Evolutionary conservation across 345 rosid species (phyloP), one percentile per base, ranked within the genome.

Genomic region (Salix viminalis): DNA sequence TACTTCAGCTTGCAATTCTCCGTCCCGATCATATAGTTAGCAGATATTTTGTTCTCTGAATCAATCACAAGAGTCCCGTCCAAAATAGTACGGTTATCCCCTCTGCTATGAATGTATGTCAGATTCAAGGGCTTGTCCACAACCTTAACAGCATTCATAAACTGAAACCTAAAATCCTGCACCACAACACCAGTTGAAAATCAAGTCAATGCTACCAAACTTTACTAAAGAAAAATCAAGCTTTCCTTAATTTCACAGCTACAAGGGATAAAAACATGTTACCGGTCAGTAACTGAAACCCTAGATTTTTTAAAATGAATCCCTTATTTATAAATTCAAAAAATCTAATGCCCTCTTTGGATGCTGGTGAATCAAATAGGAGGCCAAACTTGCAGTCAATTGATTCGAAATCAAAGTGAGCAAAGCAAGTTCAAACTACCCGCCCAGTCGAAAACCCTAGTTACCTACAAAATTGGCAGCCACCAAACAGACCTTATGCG

Each of bases 111-210:
- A 77, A 92, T 92, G 79, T 92, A 94, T 39, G 95, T 91, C 77
- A 94, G 64, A 75, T 90, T 90, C 92, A 94, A 85, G 11, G 94
- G 94, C 81, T 92, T 94, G 78, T 94, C 91, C 5, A 77, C 94
- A 76, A 92, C 78, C 79, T 71, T 88, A 37, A 90, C 82, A 0
- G 88, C 81, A 87, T 90, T 94, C 97, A 94, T 94, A 75, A 94
- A 94, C 91, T 91, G 98, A 83, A 94, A 94, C 83, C 92, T 85
- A 68, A 91, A 86, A 81, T 94, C 97, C 98, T 92, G 88, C 77
- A 70, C 72, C 75, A 34, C 39, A 67, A 65, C 15, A 71, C 70
- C 41, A 16, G n/a, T 15, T 4, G 9, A 13, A 1, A 75, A 70
- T 14, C 8, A 48, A 14, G 37, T 50, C 72, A 66, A 75, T 5